Conservation (phyloP, 2,329 filamentous ascomycete species). For the Penicillium sp. region DNA sequence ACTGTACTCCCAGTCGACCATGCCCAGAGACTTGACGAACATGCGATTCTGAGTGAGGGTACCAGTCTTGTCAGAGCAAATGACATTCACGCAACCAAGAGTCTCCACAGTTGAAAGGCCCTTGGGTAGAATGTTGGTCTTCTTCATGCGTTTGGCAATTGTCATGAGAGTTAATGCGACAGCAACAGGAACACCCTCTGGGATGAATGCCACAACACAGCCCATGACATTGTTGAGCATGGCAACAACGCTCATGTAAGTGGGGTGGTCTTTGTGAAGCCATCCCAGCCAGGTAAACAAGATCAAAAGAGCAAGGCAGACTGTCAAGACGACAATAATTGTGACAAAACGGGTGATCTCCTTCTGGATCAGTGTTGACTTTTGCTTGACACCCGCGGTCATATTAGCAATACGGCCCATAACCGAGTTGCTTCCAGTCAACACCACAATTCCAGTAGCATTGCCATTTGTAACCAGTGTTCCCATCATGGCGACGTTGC, state of each 20-base stretch:
- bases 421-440: constrained; percentile 72
- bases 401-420: constrained; percentile 77
- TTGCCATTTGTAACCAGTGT: constrained; percentile 75
- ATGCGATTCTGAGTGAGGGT: constrained; percentile 67
- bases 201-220: constrained; percentile 78
- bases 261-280: constrained; percentile 66
- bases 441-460: constrained; percentile 69
- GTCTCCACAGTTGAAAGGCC: constrained; percentile 80
- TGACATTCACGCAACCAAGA: constrained; percentile 72
- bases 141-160: constrained; percentile 74
- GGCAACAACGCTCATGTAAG: constrained; percentile 72
- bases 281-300: constrained; percentile 66
- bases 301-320: constrained; percentile 61
- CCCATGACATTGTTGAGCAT: constrained; percentile 75
- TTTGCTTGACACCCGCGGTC: constrained; percentile 71
- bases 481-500: constrained; percentile 76
- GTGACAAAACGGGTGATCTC: constrained; percentile 75
- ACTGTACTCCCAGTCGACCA: constrained; percentile 29
- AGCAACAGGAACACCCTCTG: constrained; percentile 73
- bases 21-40: constrained; percentile 56
- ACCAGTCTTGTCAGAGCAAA: constrained; percentile 80
- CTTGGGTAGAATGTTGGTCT: constrained; percentile 78
- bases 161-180: constrained; percentile 75
- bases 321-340: constrained; percentile 71
- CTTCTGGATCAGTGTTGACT: constrained; percentile 70